Percentiles rank a stretch among this genome's conserved stretches.
These are phyloP conservation scores for Mycena sp. DNA, from an alignment of 1,284 basidiomycete genomes.

Conservation along the genomic window DNA sequence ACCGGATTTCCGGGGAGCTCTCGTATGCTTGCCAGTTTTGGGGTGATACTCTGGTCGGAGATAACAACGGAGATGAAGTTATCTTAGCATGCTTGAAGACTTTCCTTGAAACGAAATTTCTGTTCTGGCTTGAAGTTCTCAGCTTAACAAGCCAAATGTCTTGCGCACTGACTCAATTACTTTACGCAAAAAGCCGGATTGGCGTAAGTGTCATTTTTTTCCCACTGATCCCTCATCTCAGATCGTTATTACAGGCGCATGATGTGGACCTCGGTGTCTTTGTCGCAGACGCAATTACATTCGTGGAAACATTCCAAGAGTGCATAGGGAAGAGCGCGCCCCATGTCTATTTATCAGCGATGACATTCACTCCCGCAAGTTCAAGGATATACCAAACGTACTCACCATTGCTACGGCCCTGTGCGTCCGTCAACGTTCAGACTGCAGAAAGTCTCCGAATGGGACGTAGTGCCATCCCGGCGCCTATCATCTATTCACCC, in stretches of 20 bases:
- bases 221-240: not conserved
- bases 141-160: slow-evolving; percentile 40
- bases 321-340: slow-evolving; percentile 45
- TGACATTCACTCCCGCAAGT: slow-evolving; percentile 43
- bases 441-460: slow-evolving; percentile 11
- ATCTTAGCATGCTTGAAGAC: slow-evolving; percentile 22
- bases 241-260: not conserved
- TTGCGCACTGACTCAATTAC: slow-evolving; percentile 25
- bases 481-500: slow-evolving; percentile 31
- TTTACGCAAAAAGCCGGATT: slow-evolving; percentile 25
- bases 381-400: slow-evolving; percentile 32
- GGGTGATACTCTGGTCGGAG: slow-evolving; percentile 37
- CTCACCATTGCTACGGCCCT: slow-evolving; percentile 23
- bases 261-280: slow-evolving; percentile 26
- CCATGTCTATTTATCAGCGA: slow-evolving; percentile 50
- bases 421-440: slow-evolving; percentile 7
- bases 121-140: slow-evolving; percentile 51
- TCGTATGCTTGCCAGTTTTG: slow-evolving; percentile 47
- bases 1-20: slow-evolving; percentile 38
- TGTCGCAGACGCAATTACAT: slow-evolving; percentile 39
- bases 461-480: slow-evolving; percentile 27
- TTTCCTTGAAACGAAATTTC: slow-evolving; percentile 38
- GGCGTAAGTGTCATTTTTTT: slow-evolving; percentile 25
- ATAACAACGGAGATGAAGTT: slow-evolving; percentile 7
- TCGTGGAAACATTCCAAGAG: slow-evolving; percentile 41